phyloP scores from a whole-genome alignment of 2,329 filamentous ascomycete species.

The Venturia asperata region DNA sequence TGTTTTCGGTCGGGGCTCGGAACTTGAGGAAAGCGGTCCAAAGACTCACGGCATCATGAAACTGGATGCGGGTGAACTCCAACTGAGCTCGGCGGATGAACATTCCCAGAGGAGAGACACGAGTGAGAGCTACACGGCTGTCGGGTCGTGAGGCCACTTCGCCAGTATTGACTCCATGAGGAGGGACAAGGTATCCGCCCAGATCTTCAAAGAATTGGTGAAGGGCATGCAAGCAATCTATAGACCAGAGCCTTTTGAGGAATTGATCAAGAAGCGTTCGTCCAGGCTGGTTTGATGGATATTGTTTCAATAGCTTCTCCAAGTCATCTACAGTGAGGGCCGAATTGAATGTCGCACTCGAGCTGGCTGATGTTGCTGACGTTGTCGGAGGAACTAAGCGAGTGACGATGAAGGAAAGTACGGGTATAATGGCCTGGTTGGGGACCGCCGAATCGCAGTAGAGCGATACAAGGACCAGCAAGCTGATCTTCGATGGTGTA shows the following conservation, averaged over 20 bases:
- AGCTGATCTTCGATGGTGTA: slow-evolving; percentile 79
- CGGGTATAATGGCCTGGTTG: slow-evolving; percentile 60
- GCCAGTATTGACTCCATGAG: slow-evolving; percentile 45
- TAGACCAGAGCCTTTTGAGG: slow-evolving; percentile 70
- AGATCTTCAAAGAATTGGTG: slow-evolving; percentile 65
- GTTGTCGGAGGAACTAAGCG: slow-evolving; percentile 49
- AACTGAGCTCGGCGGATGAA: slow-evolving; percentile 71
- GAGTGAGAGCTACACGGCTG: slow-evolving; percentile 53
- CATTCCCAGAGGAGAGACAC: slow-evolving; percentile 70
- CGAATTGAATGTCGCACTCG: slow-evolving; percentile 28
- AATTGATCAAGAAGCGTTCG: slow-evolving; percentile 78
- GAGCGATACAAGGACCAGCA: slow-evolving; percentile 72
- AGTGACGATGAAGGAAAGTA: slow-evolving; percentile 72
- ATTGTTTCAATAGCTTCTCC: slow-evolving; percentile 31
- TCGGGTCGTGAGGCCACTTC: slow-evolving; percentile 22
- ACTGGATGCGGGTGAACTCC: slow-evolving; percentile 74
- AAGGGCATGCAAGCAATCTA: slow-evolving; percentile 76
- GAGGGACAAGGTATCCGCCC: slow-evolving; percentile 51
- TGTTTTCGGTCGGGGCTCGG: slow-evolving; percentile 62
- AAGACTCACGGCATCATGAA: slow-evolving; percentile 67
- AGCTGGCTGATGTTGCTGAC: slow-evolving; percentile 24
- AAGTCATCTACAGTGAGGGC: slow-evolving; percentile 36
- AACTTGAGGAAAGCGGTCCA: slow-evolving; percentile 82
- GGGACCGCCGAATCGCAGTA: slow-evolving; percentile 69
- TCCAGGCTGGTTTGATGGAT: slow-evolving; percentile 56